A percentile compares a stretch with the other conserved stretches of the same genome.
phyloP scores from a whole-genome alignment of 2,329 filamentous ascomycete genomes.

The Alternaria tenuissima region DNA sequence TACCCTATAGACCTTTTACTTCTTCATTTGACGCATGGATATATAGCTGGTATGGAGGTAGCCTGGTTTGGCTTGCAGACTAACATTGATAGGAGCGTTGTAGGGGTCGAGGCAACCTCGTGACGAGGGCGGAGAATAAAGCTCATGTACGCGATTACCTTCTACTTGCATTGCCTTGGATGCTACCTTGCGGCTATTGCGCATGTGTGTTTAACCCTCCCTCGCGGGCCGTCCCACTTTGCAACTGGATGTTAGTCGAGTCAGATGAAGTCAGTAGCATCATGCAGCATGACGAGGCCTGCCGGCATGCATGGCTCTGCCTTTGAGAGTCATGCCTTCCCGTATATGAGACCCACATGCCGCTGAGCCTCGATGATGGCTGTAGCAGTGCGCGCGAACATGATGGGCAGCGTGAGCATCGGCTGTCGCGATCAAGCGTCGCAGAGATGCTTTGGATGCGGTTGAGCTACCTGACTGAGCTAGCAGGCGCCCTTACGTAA shows the following conservation, averaged over 20 bases:
- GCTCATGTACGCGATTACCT: slow-evolving; percentile 22
- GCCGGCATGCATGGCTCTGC: slow-evolving; percentile 1
- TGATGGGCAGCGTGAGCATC: slow-evolving; percentile 5
- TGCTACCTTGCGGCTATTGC: slow-evolving; percentile 13
- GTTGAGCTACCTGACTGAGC: slow-evolving; percentile 19
- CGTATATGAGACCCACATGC: slow-evolving; percentile 9
- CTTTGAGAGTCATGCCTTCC: slow-evolving; percentile 8
- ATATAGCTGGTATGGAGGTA: slow-evolving; percentile 33
- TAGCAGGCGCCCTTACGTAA: slow-evolving; percentile 27
- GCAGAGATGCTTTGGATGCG: slow-evolving; percentile 11
- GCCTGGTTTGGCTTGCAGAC: slow-evolving; percentile 34
- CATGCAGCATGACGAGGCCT: slow-evolving; percentile 18
- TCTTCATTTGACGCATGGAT: slow-evolving; percentile 32
- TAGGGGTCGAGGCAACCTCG: slow-evolving; percentile 36
- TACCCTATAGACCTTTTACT: slow-evolving; percentile 36
- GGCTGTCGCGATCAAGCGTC: slow-evolving; percentile 11
- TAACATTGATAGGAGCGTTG: slow-evolving; percentile 40
- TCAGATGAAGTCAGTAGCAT: neutral
- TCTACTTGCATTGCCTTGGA: neutral
- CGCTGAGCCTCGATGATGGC: slow-evolving; percentile 1
- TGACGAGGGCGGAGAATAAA: slow-evolving; percentile 32
- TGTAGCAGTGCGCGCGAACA: neutral
- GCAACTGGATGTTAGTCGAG: slow-evolving; percentile 9
- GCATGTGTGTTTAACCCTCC: slow-evolving; percentile 9
- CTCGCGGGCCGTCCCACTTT: slow-evolving; percentile 22